These are phyloP conservation scores for Penicillium desertorum DNA, from an alignment of 495 filamentous ascomycete species.

Conservation along the genomic window DNA sequence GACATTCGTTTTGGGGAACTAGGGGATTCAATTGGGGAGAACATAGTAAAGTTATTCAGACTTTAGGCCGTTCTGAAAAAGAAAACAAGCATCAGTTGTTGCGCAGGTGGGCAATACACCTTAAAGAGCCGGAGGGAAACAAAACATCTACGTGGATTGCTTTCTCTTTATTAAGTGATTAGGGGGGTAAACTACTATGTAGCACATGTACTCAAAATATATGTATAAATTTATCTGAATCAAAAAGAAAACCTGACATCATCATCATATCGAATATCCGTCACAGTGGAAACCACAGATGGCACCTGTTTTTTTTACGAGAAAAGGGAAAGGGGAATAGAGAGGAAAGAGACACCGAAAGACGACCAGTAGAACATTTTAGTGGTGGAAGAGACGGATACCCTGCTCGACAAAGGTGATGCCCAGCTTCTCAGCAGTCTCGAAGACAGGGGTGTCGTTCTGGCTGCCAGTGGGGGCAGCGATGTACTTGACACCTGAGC, in stretches of 20 bases:
- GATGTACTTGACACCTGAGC: conserved; percentile 92
- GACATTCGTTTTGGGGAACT: background rate
- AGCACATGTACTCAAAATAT: conserved; percentile 8
- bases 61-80: background rate
- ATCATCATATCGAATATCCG: conserved; percentile 28
- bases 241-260: conserved; percentile 31
- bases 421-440: conserved; percentile 88
- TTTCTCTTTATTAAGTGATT: background rate
- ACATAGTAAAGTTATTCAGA: background rate
- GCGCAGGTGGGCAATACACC: background rate
- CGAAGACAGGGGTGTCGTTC: conserved; percentile 84
- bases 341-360: conserved; percentile 4
- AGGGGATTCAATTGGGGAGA: background rate
- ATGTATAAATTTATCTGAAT: conserved; percentile 27
- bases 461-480: conserved; percentile 91
- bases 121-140: background rate
- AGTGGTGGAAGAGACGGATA: conserved; percentile 87
- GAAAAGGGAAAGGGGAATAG: conserved; percentile 4
- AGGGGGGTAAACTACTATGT: background rate
- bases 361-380: conserved; percentile 26
- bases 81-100: background rate
- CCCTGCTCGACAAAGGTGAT: conserved; percentile 91
- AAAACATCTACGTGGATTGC: background rate
- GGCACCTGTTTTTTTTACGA: conserved; percentile 23
- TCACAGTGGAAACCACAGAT: conserved; percentile 9